phyloP scores from a whole-genome alignment of 306 rosid species.

The Gillenia trifoliata region DNA sequence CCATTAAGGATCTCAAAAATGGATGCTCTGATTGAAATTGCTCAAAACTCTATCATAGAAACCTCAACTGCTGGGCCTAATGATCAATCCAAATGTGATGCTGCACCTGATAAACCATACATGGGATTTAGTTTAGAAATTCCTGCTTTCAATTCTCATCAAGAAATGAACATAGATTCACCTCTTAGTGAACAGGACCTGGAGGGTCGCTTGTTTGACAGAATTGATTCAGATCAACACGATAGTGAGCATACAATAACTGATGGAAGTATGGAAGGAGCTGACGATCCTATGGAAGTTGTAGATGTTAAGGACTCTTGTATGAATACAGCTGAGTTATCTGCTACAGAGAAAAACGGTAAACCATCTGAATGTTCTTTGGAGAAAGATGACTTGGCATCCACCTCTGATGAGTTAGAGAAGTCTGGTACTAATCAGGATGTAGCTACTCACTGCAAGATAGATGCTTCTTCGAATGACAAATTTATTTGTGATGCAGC shows the following conservation, averaged over 20 bases:
- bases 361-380: constrained; percentile 16
- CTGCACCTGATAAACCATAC: background rate
- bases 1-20: constrained; percentile 67
- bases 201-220: constrained; percentile 34
- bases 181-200: constrained; percentile 29
- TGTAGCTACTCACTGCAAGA: constrained; percentile 26
- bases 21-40: constrained; percentile 87
- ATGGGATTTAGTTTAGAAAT: background rate
- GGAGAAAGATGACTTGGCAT: constrained; percentile 27
- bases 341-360: constrained; percentile 26
- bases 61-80: constrained; percentile 34
- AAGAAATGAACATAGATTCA: constrained; percentile 30
- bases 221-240: constrained; percentile 29
- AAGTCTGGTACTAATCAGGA: constrained; percentile 33
- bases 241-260: constrained; percentile 28
- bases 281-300: constrained; percentile 22
- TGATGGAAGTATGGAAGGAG: constrained; percentile 39
- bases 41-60: constrained; percentile 79
- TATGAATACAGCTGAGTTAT: constrained; percentile 14
- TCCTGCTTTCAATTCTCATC: constrained; percentile 27
- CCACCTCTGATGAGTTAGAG: constrained; percentile 27
- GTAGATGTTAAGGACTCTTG: constrained; percentile 33
- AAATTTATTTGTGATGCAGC: constrained; percentile 19
- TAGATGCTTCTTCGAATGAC: constrained; percentile 22
- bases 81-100: constrained; percentile 18